Conservation (phyloP, 2,329 filamentous ascomycete genomes). For the Akanthomyces uredinophilus region DNA sequence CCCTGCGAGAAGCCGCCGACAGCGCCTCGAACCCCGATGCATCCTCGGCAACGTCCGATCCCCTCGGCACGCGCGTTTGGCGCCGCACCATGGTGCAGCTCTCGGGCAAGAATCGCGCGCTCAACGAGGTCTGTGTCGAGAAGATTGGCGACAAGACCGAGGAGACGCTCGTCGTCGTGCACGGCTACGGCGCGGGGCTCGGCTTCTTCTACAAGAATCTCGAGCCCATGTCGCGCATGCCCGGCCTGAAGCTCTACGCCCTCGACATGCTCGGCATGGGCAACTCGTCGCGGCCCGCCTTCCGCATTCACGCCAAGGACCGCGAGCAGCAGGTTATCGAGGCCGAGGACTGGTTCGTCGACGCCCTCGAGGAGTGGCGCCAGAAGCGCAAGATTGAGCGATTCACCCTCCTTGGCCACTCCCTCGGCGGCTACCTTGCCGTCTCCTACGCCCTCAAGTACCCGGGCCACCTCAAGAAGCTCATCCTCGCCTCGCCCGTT, state of each 20-base stretch:
- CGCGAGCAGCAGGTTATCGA: slow-evolving; percentile 75
- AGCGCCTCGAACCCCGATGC: slow-evolving; percentile 45
- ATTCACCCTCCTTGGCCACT: slow-evolving; percentile 91
- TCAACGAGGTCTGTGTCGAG: slow-evolving; percentile 93
- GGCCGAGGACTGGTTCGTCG: slow-evolving; percentile 93
- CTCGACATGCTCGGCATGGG: slow-evolving; percentile 97
- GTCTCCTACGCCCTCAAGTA: slow-evolving; percentile 96
- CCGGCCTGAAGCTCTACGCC: slow-evolving; percentile 85
- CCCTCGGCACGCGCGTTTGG: slow-evolving; percentile 82
- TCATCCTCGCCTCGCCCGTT: slow-evolving; percentile 90
- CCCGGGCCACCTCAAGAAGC: slow-evolving; percentile 87
- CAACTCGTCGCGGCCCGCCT: slow-evolving; percentile 75
- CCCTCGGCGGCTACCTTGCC: slow-evolving; percentile 89
- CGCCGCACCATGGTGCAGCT: slow-evolving; percentile 78
- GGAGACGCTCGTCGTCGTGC: slow-evolving; percentile 89
- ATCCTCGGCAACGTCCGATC: slow-evolving; percentile 54
- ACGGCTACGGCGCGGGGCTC: slow-evolving; percentile 92
- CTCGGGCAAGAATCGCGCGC: slow-evolving; percentile 74
- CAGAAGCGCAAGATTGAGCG: slow-evolving; percentile 81
- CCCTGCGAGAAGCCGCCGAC: slow-evolving; percentile 71
- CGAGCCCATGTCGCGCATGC: slow-evolving; percentile 71
- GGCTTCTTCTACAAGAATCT: slow-evolving; percentile 99
- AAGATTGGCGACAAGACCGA: slow-evolving; percentile 72
- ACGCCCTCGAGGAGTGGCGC: slow-evolving; percentile 94
- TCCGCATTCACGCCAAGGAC: slow-evolving; percentile 79